Conservation (phyloP, 108 stramenopile genomes). For the Cylindrotheca closterium region DNA sequence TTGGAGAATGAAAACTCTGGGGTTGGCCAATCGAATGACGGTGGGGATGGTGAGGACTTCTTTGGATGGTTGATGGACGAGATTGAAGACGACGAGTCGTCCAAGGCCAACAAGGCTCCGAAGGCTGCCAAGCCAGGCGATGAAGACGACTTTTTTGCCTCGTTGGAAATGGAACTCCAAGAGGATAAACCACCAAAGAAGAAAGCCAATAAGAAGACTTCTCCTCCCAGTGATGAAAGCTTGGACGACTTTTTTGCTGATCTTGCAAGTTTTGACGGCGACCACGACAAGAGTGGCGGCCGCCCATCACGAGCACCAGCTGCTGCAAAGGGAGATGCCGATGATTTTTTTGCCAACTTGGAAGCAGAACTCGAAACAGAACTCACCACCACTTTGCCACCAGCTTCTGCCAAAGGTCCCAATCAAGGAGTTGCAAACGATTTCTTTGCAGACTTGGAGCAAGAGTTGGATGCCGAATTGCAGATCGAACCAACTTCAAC, state of each 20-base stretch:
- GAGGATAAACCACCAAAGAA: neutral
- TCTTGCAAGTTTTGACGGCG: slow-evolving; percentile 32
- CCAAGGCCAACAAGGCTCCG: neutral
- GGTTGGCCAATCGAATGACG: slow-evolving; percentile 8
- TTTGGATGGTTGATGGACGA: slow-evolving; percentile 31
- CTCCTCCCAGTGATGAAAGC: neutral
- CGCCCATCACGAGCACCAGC: too few relatives aligned
- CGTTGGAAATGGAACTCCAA: slow-evolving; percentile 4
- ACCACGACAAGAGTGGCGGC: too few relatives aligned
- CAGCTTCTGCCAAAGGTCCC: neutral
- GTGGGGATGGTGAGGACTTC: slow-evolving; percentile 35
- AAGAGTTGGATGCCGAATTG: neutral
- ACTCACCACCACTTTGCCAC: neutral
- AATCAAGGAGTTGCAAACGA: neutral
- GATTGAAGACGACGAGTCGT: slow-evolving; percentile 7
- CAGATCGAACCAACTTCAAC: slow-evolving; percentile 2
- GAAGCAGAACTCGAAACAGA: slow-evolving; percentile 47
- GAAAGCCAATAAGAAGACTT: neutral
- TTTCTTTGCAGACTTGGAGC: neutral
- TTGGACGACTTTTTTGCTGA: slow-evolving; percentile 74
- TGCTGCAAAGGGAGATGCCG: slow-evolving; percentile 24
- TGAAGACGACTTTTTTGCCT: slow-evolving; percentile 11
- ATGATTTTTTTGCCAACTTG: slow-evolving; percentile 72
- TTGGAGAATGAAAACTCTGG: slow-evolving; percentile 14
- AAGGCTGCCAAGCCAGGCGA: neutral